Base-by-base conservation (phyloP, 768 basidiomycete species). In the Naganishia onofrii region DNA sequence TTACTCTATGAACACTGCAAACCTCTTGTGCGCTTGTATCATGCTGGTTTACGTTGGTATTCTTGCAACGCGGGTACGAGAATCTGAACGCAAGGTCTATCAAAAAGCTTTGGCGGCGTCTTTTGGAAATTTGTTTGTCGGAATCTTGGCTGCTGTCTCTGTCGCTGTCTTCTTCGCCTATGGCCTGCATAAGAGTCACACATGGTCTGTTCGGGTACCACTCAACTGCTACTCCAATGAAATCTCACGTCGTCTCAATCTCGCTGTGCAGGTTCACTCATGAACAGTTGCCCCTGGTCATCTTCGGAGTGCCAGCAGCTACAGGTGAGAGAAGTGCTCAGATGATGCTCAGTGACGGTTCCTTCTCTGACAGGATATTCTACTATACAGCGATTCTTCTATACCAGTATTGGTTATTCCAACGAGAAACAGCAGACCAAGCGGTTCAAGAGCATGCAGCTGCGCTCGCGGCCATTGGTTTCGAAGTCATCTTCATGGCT, bases 241-340 rank as follows among this genome's bases (percentile, higher is more conserved):
- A 3, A n/a, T n/a, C 17, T 42, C 36, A 17, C 58, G 9, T 13
- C 28, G 64, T 10, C 12, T 36, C 38, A n/a, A 19, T 31, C 29
- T 51, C 48, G 48, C 29, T 3, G 26, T 55, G 13, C 72, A 80
- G 81, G 93, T 96, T 91, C 80, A 83, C 85, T 19, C 85, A 84
- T 51, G 90, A 91, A 71, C 85, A 88, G 73, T 84, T 85, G 12
- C 82, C 86, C 13, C 72, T 94, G 10, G 76, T 84, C 26, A 80
- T 96, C 26, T 98, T 91, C 76, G 90, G 85, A 2, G 90, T 91
- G 17, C 85, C 90, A 1, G 87, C 88, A 0, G 76, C 92, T 17
- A 81, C 90, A 17, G 92, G 92, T 89, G 73, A 42, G 73, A 42
- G 69, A 13, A 13, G 9, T 23, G 17, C n/a, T 57, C 29, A 23